Evolutionary conservation across 2,329 filamentous ascomycete genomes (phyloP), one percentile per base, ranked within the genome.

Genomic region (Verticillium dahliae): DNA sequence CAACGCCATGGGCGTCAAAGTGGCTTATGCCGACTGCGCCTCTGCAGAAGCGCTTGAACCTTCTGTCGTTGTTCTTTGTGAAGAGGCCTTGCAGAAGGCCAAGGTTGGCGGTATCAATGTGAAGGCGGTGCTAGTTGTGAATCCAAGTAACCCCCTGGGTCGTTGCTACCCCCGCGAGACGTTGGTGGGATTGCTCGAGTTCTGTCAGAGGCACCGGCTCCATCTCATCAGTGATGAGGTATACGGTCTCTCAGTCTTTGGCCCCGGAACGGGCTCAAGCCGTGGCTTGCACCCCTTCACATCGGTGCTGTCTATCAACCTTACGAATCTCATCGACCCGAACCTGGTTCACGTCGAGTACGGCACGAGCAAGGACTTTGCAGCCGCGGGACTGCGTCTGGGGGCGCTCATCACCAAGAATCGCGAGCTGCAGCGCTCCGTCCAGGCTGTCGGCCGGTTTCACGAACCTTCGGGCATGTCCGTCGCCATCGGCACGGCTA

Each of bases 141-240:
- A 84, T 61, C 80, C 81, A 2, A 77, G 83, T 60, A 85, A 85
- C 58, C 82, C 82, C 0, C 73, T 84, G 0, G 82, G 74, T 2
- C 68, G 68, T 62, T 82, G 79, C 66, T 82, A 83, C 62, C 70
- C 78, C 1, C 70, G 70, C n/a, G 69, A 73, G 6, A 76, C 75
- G 0, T 66, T 85, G 3, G 62, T 78, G 0, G 71, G 70, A 6
- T 69, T 82, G 27, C 77, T 85, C 74, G 66, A 68, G 2, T 76
- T 86, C 60, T 85, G 83, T 64, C 72, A 81, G 59, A 75, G 73
- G 50, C 74, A 84, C 63, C 65, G 70, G 3, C 71, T 86, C 4
- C 83, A 86, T 62, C 72, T 86, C 56, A 76, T 86, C 65, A 81
- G 79, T 63, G 84, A 87, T 67, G 84, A 87, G 67, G 80, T 87